phyloP scores from a whole-genome alignment of 1,284 basidiomycete genomes.

The Puccinia coronata region DNA sequence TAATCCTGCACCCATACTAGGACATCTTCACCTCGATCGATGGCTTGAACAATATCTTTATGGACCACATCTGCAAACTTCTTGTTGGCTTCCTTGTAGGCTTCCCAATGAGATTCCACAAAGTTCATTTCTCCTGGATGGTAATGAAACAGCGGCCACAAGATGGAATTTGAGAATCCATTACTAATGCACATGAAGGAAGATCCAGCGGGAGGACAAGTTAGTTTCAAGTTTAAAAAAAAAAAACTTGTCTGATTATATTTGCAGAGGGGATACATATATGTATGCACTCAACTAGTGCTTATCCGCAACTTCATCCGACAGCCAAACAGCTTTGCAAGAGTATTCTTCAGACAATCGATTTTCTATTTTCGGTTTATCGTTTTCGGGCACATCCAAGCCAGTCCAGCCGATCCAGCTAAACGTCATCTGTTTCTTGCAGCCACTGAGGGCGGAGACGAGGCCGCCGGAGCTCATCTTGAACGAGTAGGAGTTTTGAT shows the following conservation, averaged over 20 bases:
- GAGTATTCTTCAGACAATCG: conserved; percentile 90
- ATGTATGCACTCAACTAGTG: conserved; percentile 96
- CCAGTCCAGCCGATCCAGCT: conserved; percentile 58
- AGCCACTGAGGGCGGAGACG: conserved; percentile 88
- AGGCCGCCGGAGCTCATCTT: conserved; percentile 89
- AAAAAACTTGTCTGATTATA: too few relatives aligned
- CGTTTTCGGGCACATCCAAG: conserved; percentile 82
- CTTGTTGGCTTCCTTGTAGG: conserved; percentile 95
- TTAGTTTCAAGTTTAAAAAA: not conserved
- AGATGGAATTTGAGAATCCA: conserved; percentile 95
- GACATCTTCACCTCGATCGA: conserved; percentile 67
- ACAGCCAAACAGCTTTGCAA: conserved; percentile 95
- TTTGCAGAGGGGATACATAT: too few relatives aligned
- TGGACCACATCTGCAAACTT: conserved; percentile 87
- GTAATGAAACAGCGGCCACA: conserved; percentile 99
- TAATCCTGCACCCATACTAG: conserved; percentile 99
- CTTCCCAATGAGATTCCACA: conserved; percentile 96
- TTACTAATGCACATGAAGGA: conserved; percentile 29
- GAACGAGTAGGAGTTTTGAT: conserved; percentile 48
- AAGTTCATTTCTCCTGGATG: conserved; percentile 93
- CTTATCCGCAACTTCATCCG: conserved; percentile 92
- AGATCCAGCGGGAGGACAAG: not conserved
- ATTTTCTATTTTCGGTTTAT: conserved; percentile 79
- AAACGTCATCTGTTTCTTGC: conserved; percentile 80
- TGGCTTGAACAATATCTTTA: conserved; percentile 65